Conservation (phyloP, 2,329 filamentous ascomycete genomes). For the Diaporthe ampelina region DNA sequence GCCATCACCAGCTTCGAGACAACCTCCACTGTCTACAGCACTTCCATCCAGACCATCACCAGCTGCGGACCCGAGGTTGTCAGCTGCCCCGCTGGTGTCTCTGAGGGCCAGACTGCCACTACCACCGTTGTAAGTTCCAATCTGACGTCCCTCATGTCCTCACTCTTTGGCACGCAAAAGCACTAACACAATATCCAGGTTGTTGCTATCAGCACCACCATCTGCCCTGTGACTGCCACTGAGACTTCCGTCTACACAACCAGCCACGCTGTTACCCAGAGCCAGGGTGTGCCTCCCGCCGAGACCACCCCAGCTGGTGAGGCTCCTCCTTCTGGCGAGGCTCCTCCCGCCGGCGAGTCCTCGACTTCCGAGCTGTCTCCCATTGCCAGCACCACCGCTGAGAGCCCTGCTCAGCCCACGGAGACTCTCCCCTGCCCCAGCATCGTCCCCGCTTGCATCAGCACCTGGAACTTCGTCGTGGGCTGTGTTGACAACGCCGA, state of each 20-base stretch:
- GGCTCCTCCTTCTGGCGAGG: constrained; percentile 36
- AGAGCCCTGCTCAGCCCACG: constrained; percentile 53
- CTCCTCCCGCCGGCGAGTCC: constrained; percentile 37
- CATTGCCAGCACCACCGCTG: constrained; percentile 56
- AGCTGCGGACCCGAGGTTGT: constrained; percentile 65
- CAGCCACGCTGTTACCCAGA: constrained; percentile 41
- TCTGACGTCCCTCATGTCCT: not conserved
- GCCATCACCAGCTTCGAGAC: constrained; percentile 44
- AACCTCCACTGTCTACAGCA: constrained; percentile 58
- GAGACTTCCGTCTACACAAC: constrained; percentile 52
- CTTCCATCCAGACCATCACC: constrained; percentile 66
- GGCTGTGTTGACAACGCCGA: constrained; percentile 87
- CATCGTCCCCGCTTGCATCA: constrained; percentile 88
- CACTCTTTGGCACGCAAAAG: too few relatives aligned
- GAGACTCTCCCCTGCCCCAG: constrained; percentile 72
- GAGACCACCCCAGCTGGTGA: constrained; percentile 39
- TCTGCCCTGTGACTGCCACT: constrained; percentile 73
- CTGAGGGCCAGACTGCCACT: constrained; percentile 49
- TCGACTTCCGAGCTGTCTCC: constrained; percentile 40
- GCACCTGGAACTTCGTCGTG: constrained; percentile 85
- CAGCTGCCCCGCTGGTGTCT: constrained; percentile 34
- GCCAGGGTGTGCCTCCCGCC: constrained; percentile 38
- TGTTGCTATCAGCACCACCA: constrained; percentile 69
- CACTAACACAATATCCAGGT: constrained; percentile 49
- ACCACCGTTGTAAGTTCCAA: constrained; percentile 53